A percentile compares a stretch with the other conserved stretches of the same genome.
phyloP scores from a whole-genome alignment of 2,329 filamentous ascomycete species.

The Volutella citrinella region DNA sequence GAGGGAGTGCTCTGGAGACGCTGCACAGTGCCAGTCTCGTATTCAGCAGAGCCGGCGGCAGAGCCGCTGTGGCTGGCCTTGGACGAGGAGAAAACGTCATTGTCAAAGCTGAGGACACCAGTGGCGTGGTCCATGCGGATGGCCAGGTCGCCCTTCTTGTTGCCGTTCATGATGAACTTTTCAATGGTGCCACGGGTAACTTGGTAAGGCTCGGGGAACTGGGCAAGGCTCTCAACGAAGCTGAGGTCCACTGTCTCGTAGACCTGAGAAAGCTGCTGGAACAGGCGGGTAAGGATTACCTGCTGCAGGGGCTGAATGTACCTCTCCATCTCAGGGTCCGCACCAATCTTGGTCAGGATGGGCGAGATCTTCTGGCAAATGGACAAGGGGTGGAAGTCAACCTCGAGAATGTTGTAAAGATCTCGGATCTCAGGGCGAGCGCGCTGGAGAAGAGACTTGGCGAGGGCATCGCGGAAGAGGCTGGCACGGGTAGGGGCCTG shows the following conservation, averaged over 20 bases:
- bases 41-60: slow-evolving; percentile 81
- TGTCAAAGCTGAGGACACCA: slow-evolving; percentile 94
- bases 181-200: slow-evolving; percentile 88
- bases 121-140: slow-evolving; percentile 96
- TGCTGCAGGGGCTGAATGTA: slow-evolving; percentile 95
- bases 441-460: slow-evolving; percentile 90
- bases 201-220: slow-evolving; percentile 96
- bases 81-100: slow-evolving; percentile 94
- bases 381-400: slow-evolving; percentile 97
- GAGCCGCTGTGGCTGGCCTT: slow-evolving; percentile 88
- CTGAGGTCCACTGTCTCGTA: slow-evolving; percentile 96
- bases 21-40: slow-evolving; percentile 80
- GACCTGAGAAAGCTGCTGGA: slow-evolving; percentile 98
- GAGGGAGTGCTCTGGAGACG: slow-evolving; percentile 96
- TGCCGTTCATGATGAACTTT: slow-evolving; percentile 99
- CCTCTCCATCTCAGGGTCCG: slow-evolving; percentile 93
- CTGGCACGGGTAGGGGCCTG: slow-evolving; percentile 83
- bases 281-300: slow-evolving; percentile 95
- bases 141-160: slow-evolving; percentile 98
- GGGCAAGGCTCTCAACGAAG: slow-evolving; percentile 89
- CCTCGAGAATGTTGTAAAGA: slow-evolving; percentile 97
- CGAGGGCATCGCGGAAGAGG: slow-evolving; percentile 92
- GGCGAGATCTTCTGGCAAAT: slow-evolving; percentile 99
- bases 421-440: slow-evolving; percentile 93
- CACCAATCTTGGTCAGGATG: slow-evolving; percentile 88